These are phyloP conservation scores for Lactuca sativa DNA, from an alignment of 129 eudicot species.

Conservation along the genomic window DNA sequence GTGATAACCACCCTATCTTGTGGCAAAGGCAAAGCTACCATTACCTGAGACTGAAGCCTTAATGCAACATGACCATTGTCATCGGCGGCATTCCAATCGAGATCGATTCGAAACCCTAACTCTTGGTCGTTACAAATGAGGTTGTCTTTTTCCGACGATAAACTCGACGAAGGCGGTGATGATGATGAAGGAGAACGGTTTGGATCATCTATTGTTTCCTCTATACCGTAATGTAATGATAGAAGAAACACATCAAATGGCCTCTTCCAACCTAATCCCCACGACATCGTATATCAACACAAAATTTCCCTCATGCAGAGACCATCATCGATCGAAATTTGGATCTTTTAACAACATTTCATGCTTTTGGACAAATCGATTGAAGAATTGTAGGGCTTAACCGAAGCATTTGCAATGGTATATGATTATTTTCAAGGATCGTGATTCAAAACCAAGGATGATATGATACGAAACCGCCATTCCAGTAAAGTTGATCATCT, in stretches of 20 bases:
- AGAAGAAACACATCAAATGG: constrained; percentile 70
- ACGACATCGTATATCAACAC: constrained; percentile 54
- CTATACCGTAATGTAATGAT: constrained; percentile 64
- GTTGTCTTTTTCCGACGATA: constrained; percentile 27
- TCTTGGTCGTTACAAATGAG: constrained; percentile 29
- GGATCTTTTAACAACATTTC: background rate
- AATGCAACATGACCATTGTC: constrained; percentile 86
- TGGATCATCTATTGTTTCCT: constrained; percentile 45
- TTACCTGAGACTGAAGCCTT: constrained; percentile 81
- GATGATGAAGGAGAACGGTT: constrained; percentile 41
- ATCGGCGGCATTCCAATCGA: constrained; percentile 80
- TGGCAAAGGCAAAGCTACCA: constrained; percentile 83
- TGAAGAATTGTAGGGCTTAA: constrained; percentile 22
- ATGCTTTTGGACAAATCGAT: background rate
- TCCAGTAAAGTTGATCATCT: constrained; percentile 22
- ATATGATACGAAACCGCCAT: constrained; percentile 21
- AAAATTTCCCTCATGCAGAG: constrained; percentile 17
- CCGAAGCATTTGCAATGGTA: background rate
- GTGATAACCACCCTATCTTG: constrained; percentile 70
- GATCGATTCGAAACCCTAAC: constrained; percentile 68
- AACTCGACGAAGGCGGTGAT: constrained; percentile 39
- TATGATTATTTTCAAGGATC: constrained; percentile 15
- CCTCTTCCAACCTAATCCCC: constrained; percentile 96
- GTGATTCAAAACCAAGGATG: background rate
- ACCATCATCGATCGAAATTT: constrained; percentile 12